These are phyloP conservation scores for Marvania coccoides DNA, from an alignment of 139 green algal species.

Conservation along the genomic window DNA sequence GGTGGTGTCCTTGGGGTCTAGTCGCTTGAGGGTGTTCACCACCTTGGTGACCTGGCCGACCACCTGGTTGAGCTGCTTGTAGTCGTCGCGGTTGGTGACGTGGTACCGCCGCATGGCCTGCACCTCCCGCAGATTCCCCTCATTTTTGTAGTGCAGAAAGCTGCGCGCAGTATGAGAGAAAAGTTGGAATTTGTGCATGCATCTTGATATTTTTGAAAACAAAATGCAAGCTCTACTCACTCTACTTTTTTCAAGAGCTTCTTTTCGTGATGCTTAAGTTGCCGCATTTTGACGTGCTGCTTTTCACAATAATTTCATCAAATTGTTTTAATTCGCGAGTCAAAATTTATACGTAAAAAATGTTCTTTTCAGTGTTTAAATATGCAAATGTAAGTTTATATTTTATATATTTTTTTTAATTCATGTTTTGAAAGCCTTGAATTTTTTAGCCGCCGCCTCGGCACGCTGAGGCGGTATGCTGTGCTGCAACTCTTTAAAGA, in stretches of 20 bases:
- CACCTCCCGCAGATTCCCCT: constrained; percentile 87
- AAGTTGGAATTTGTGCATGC: no score
- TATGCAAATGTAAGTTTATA: background rate
- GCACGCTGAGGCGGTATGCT: no score
- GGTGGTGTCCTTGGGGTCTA: constrained; percentile 73
- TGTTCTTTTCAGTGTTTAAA: background rate
- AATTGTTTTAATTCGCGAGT: no score
- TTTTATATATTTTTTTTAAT: background rate
- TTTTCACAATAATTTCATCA: background rate
- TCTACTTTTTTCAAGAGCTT: constrained; percentile 98
- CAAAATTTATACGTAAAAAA: no score
- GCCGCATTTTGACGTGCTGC: constrained; percentile 68
- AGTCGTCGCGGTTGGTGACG: constrained; percentile 95
- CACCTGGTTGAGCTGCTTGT: constrained; percentile 92
- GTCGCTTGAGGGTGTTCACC: constrained; percentile 38
- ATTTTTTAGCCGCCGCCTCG: no score
- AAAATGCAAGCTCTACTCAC: no score
- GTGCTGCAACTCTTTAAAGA: no score
- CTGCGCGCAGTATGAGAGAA: constrained; percentile 1
- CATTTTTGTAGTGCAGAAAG: constrained; percentile 94
- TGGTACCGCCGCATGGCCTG: constrained; percentile 95
- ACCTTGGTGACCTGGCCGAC: constrained; percentile 65
- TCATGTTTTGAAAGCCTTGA: no score
- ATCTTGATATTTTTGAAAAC: no score
- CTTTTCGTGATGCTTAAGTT: constrained; percentile 94